Evolutionary conservation across 2,329 filamentous ascomycete species (phyloP).

Genomic region (Chalaropsis ovoidea): DNA sequence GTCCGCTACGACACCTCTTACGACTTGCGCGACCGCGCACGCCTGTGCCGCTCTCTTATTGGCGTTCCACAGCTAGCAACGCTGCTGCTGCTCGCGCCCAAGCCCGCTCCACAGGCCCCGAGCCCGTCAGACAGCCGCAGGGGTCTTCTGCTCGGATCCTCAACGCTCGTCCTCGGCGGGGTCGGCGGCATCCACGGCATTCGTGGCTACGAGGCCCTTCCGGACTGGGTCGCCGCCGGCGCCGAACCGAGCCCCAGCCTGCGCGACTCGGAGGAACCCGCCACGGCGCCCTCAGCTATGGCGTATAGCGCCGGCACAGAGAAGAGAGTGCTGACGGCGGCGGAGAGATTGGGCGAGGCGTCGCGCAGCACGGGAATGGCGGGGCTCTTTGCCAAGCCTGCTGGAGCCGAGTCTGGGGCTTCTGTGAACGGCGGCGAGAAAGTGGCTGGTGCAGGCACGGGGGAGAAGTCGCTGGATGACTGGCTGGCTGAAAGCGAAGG

Average conservation of each 20-base stretch:
- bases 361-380: slow-evolving; percentile 34
- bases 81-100: slow-evolving; percentile 82
- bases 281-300: slow-evolving; percentile 30
- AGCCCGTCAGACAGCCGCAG: slow-evolving; percentile 79
- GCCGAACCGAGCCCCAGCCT: slow-evolving; percentile 67
- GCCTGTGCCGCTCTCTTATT: slow-evolving; percentile 78
- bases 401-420: background rate
- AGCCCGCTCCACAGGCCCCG: slow-evolving; percentile 81
- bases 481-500: slow-evolving; percentile 71
- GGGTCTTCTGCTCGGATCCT: slow-evolving; percentile 68
- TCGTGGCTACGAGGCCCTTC: slow-evolving; percentile 66
- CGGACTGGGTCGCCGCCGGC: slow-evolving; percentile 74
- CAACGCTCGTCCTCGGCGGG: slow-evolving; percentile 72
- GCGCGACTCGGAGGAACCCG: slow-evolving; percentile 48
- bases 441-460: slow-evolving; percentile 39
- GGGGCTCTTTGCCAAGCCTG: background rate
- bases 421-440: slow-evolving; percentile 14
- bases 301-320: slow-evolving; percentile 33
- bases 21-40: slow-evolving; percentile 81
- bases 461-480: slow-evolving; percentile 76
- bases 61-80: slow-evolving; percentile 77
- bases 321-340: slow-evolving; percentile 44
- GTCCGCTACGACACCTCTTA: slow-evolving; percentile 91
- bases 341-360: slow-evolving; percentile 53
- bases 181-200: slow-evolving; percentile 64